Evolutionary conservation across 2,329 filamentous ascomycete species (phyloP).

Genomic region (Claviceps digitariae): DNA sequence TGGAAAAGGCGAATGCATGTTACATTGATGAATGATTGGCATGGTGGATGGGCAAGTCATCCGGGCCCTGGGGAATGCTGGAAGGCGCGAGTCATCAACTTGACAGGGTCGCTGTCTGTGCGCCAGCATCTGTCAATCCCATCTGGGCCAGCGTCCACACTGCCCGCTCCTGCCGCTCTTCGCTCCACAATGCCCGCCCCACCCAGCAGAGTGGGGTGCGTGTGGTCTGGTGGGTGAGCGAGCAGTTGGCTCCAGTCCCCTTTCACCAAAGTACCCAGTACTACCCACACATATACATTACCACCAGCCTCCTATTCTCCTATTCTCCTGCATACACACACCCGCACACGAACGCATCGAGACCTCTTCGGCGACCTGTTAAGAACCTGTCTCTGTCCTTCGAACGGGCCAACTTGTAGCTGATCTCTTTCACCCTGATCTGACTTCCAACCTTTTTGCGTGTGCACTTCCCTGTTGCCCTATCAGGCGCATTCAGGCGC

Average conservation of each 20-base stretch:
- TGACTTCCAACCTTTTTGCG: background rate
- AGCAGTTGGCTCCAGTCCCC: background rate
- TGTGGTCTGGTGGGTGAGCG: no score
- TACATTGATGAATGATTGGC: no score
- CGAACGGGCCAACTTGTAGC: no score
- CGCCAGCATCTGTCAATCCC: no score
- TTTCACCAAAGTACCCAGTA: background rate
- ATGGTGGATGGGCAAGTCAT: no score
- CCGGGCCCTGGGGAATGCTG: background rate
- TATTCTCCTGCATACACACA: background rate
- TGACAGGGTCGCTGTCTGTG: no score
- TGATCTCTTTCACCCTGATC: background rate
- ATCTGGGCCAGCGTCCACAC: background rate
- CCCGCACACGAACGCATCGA: background rate
- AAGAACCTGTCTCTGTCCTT: background rate
- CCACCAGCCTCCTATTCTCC: no score
- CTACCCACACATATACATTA: background rate
- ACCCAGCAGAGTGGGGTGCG: no score
- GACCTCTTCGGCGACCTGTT: background rate
- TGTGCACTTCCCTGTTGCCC: background rate
- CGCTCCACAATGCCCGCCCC: no score
- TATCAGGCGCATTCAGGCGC: conserved; percentile 4
- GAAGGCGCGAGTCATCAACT: background rate
- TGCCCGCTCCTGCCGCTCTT: background rate
- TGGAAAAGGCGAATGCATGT: no score